These are phyloP conservation scores for Ceratocystis diversiconidia DNA, from an alignment of 2,329 filamentous ascomycete genomes.

Conservation along the genomic window DNA sequence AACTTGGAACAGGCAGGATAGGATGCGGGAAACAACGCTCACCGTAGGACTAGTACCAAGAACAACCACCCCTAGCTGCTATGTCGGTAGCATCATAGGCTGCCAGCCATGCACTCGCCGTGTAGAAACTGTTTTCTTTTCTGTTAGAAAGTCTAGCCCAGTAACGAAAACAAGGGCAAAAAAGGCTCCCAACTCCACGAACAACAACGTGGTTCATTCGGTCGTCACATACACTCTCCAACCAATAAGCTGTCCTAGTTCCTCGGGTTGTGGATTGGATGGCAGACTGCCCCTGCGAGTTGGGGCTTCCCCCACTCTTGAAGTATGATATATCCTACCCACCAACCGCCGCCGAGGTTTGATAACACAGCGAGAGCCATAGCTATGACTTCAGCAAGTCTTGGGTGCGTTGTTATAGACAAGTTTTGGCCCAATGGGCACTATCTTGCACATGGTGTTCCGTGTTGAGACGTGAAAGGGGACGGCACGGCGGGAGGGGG, in stretches of 20 bases:
- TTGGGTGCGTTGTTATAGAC: too few species aligned
- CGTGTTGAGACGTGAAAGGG: too few species aligned
- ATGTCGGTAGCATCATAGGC: slow-evolving; percentile 62
- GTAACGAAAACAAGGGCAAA: not conserved
- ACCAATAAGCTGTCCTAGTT: not conserved
- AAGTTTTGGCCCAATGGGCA: too few species aligned
- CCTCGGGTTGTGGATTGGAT: slow-evolving; percentile 36
- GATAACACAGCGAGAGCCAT: slow-evolving; percentile 40
- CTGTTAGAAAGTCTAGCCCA: not conserved
- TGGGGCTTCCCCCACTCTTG: slow-evolving; percentile 48
- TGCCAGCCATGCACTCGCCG: slow-evolving; percentile 58
- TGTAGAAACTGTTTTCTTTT: slow-evolving; percentile 19
- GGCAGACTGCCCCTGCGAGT: slow-evolving; percentile 51
- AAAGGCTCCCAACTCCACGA: not conserved
- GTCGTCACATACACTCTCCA: slow-evolving; percentile 3
- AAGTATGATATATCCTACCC: slow-evolving; percentile 48
- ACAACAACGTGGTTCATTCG: not conserved
- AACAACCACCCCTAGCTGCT: slow-evolving; percentile 42
- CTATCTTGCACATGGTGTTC: too few species aligned
- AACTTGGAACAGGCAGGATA: too few species aligned
- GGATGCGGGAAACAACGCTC: slow-evolving; percentile 22
- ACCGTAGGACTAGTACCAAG: slow-evolving; percentile 62
- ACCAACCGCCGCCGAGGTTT: slow-evolving; percentile 45
- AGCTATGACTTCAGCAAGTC: slow-evolving; percentile 30
- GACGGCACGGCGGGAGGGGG: too few species aligned